These are phyloP conservation scores for Mycocentrospora acerina DNA, from an alignment of 2,329 filamentous ascomycete genomes.

Conservation along the genomic window DNA sequence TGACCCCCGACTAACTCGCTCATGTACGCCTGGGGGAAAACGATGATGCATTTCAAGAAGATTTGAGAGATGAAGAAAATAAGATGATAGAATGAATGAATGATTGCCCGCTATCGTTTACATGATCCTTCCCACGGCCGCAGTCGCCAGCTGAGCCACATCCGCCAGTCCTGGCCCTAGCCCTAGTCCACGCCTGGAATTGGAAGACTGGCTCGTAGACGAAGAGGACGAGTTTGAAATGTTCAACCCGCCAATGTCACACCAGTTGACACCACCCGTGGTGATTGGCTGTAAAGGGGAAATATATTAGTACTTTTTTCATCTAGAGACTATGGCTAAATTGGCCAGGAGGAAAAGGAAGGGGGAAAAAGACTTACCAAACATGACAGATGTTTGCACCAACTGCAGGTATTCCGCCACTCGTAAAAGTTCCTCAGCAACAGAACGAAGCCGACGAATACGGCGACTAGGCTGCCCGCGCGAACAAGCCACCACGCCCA, in stretches of 20 bases:
- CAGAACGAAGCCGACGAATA: conserved; percentile 81
- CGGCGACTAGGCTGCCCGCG: conserved; percentile 73
- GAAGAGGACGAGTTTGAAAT: conserved; percentile 19
- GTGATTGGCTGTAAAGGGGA: conserved; percentile 19
- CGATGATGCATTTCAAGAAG: too few species aligned
- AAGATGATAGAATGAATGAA: too few species aligned
- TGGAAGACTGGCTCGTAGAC: conserved; percentile 4
- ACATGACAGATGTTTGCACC: conserved; percentile 96
- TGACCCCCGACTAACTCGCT: too few species aligned
- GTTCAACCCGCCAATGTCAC: conserved; percentile 35
- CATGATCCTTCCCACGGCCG: conserved; percentile 5
- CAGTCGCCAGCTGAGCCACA: conserved; percentile 2
- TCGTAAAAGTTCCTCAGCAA: conserved; percentile 90
- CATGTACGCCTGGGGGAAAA: too few species aligned
- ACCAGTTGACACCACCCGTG: conserved; percentile 37
- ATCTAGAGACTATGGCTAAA: background rate
- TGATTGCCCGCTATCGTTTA: too few species aligned
- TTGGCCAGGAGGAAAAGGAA: background rate
- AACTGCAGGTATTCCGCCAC: conserved; percentile 72
- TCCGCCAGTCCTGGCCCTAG: background rate
- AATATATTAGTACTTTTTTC: conserved; percentile 4
- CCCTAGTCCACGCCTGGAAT: conserved; percentile 5
- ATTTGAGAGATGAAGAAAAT: too few species aligned
- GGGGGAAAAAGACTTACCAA: conserved; percentile 63
- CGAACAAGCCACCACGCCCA: conserved; percentile 96